Base-by-base conservation (phyloP, 768 basidiomycete genomes). In the Suillus clintonianus region DNA sequence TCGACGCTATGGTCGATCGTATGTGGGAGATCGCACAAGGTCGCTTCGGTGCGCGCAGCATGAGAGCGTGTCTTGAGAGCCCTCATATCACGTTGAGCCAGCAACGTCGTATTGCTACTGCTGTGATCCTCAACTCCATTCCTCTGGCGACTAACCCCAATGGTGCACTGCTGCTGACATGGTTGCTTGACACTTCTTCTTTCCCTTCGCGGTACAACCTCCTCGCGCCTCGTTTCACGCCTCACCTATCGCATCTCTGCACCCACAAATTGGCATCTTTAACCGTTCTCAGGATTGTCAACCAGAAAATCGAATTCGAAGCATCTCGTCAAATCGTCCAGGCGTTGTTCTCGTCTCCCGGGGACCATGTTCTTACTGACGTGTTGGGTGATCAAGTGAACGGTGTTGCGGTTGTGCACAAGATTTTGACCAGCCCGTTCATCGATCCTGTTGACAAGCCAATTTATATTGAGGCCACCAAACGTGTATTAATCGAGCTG, bases 21-120 rank as follows among this genome's bases (percentile, higher is more conserved):
- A 91, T 97, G 80, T 99, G 97, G 95, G 97, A 99, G 79, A 85
- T 99, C 60, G 97, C 95, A 0, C 97, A 98, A 79, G 97, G 97
- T 27, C 89, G 97, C 39, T 99, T 97, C 71, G 97, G 97, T 60
- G 97, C 97, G 53, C 90, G 97, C 56, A 96, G 95, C 73, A 97
- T 99, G 91, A 86, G 97, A 67, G 96, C 97, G 13, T 97, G 96
- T 74, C 83, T 99, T 22, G 97, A 99, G 77, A 95, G 89, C 74
- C 88, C 91, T 39, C 87, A 91, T 71, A 91, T 97, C 50, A 94
- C 86, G 27, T 67, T 91, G 63, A 94, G 89, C 73, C 96, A 99
- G 73, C 92, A 95, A 79, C 95, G 97, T 74, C 94, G 96, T 39
- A 90, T 98, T 68, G 95, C 95, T 11, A 93, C 94, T 10, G 91